phyloP scores from a whole-genome alignment of 1,139 yeast species.

The Blastobotrys illinoisensis region DNA sequence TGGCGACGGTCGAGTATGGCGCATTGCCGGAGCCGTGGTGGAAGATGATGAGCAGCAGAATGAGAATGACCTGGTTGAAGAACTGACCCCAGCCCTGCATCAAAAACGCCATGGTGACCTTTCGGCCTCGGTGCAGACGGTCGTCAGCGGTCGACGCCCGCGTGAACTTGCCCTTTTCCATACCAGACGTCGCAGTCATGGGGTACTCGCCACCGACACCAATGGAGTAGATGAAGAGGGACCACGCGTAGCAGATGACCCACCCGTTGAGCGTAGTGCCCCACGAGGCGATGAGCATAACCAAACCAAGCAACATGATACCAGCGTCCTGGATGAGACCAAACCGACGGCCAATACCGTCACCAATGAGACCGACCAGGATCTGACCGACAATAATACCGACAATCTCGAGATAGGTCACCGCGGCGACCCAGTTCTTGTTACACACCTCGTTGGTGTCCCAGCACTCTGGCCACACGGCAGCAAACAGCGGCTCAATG shows the following conservation, averaged over 20 bases:
- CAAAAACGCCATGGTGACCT: constrained; percentile 36
- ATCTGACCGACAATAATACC: constrained; percentile 94
- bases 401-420: constrained; percentile 40
- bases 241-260: constrained; percentile 59
- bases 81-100: constrained; percentile 44
- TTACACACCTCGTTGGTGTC: constrained; percentile 28
- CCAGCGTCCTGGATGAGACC: constrained; percentile 39
- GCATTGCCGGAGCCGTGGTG: constrained; percentile 47
- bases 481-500: constrained; percentile 29
- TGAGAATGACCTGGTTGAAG: constrained; percentile 36
- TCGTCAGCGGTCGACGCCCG: constrained; percentile 30
- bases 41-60: constrained; percentile 34
- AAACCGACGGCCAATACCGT: constrained; percentile 86
- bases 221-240: constrained; percentile 54
- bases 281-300: constrained; percentile 60
- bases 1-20: constrained; percentile 30
- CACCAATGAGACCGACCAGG: constrained; percentile 81
- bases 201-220: constrained; percentile 99
- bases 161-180: constrained; percentile 33
- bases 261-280: constrained; percentile 36
- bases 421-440: constrained; percentile 32
- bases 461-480: constrained; percentile 38
- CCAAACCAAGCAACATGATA: constrained; percentile 53
- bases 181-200: constrained; percentile 61
- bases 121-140: constrained; percentile 39